Conservation (phyloP, 306 rosid species). For the Pueraria montana region DNA sequence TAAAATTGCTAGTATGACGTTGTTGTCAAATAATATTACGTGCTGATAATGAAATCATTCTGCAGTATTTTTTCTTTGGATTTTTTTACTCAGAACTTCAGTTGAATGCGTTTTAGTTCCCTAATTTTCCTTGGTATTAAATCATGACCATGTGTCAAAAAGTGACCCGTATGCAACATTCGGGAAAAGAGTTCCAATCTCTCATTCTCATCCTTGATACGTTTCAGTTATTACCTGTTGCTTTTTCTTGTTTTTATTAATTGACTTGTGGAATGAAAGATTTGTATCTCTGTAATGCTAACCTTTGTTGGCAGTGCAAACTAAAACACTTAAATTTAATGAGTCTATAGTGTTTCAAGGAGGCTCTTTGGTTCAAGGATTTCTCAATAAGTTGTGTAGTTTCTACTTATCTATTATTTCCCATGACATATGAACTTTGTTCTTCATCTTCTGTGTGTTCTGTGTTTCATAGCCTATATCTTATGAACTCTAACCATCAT, state of each 20-base stretch:
- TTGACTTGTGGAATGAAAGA: neutral
- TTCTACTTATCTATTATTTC: neutral
- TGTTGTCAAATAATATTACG: neutral
- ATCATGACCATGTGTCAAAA: neutral
- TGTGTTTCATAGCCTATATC: constrained; percentile 35
- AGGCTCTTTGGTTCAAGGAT: constrained; percentile 21
- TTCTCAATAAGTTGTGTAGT: neutral
- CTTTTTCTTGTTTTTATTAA: constrained; percentile 1
- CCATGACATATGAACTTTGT: neutral
- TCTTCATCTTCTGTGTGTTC: neutral
- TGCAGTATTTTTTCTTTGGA: constrained; percentile 7
- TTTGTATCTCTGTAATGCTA: constrained; percentile 14
- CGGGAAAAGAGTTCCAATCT: constrained; percentile 10
- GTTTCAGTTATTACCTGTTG: neutral
- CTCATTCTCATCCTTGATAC: constrained; percentile 4
- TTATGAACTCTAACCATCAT: neutral
- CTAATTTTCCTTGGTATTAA: constrained; percentile 11
- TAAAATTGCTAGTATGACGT: constrained; percentile 5
- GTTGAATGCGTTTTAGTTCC: constrained; percentile 8
- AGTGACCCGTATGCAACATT: neutral
- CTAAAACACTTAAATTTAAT: constrained; percentile 1
- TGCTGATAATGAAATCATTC: constrained; percentile 9
- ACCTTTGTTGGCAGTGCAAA: constrained; percentile 26
- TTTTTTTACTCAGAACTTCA: neutral
- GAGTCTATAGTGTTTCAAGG: constrained; percentile 6